Evolutionary conservation across 1,139 yeast genomes (phyloP).

Genomic region (Magnusiomyces sp.): DNA sequence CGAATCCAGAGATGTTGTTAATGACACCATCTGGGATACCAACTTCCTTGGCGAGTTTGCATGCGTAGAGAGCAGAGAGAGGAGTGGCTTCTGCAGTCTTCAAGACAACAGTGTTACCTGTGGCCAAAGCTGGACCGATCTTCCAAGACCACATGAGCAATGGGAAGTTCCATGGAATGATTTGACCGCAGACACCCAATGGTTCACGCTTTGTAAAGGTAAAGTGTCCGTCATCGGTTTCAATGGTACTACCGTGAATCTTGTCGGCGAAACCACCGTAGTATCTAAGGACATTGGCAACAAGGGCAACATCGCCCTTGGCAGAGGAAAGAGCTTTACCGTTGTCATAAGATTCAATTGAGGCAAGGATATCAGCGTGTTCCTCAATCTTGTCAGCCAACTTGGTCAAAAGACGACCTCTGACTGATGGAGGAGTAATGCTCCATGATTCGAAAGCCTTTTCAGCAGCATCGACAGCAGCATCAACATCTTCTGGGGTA

Average conservation of each 20-base stretch:
- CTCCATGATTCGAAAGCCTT: slow-evolving; percentile 43
- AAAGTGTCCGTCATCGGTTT: slow-evolving; percentile 51
- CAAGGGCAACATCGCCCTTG: slow-evolving; percentile 49
- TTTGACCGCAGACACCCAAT: slow-evolving; percentile 74
- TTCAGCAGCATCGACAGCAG: slow-evolving; percentile 48
- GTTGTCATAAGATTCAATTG: slow-evolving; percentile 73
- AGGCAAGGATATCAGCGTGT: slow-evolving; percentile 51
- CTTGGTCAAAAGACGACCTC: slow-evolving; percentile 51
- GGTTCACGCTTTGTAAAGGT: slow-evolving; percentile 58
- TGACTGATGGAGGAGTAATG: slow-evolving; percentile 40
- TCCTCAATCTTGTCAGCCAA: slow-evolving; percentile 59
- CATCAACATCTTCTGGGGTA: slow-evolving; percentile 44
- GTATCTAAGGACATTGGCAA: slow-evolving; percentile 50
- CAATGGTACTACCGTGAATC: slow-evolving; percentile 57
- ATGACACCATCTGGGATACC: slow-evolving; percentile 77
- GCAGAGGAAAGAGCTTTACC: slow-evolving; percentile 62
- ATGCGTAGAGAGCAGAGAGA: slow-evolving; percentile 60
- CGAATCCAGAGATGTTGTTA: slow-evolving; percentile 69
- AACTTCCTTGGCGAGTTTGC: slow-evolving; percentile 54
- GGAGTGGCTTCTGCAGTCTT: slow-evolving; percentile 84
- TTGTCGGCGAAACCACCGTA: slow-evolving; percentile 83
- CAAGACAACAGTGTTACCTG: slow-evolving; percentile 73
- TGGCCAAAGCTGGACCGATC: slow-evolving; percentile 73
- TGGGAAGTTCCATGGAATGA: slow-evolving; percentile 90
- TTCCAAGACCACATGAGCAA: slow-evolving; percentile 80